Percentiles rank a stretch among this genome's conserved stretches.
phyloP scores from a whole-genome alignment of 768 basidiomycete species.

The Suillus weaverae region DNA sequence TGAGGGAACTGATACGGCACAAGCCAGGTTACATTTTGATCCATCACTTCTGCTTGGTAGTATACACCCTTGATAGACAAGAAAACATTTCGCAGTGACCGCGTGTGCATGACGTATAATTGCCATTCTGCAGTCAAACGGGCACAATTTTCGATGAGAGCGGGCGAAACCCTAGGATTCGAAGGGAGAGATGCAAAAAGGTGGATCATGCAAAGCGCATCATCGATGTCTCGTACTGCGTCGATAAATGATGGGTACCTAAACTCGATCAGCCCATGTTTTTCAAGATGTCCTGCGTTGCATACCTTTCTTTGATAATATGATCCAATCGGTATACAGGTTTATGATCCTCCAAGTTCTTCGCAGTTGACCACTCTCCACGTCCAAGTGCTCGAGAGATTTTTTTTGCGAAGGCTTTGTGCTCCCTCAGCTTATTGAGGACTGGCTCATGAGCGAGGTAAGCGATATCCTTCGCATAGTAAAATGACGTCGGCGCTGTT shows the following conservation, averaged over 20 bases:
- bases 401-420: constrained; percentile 98
- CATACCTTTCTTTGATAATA: constrained; percentile 94
- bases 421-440: constrained; percentile 88
- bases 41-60: constrained; percentile 94
- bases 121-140: constrained; percentile 96
- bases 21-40: constrained; percentile 92
- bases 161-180: constrained; percentile 75
- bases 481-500: constrained; percentile 95
- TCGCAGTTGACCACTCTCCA: constrained; percentile 93
- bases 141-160: constrained; percentile 87
- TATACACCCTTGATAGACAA: constrained; percentile 98
- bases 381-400: constrained; percentile 89
- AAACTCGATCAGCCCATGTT: constrained; percentile 13
- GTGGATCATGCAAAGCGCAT: constrained; percentile 93
- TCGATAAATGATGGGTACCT: constrained; percentile 98
- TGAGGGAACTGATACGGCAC: constrained; percentile 98
- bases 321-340: constrained; percentile 93
- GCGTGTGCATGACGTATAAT: constrained; percentile 88
- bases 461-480: constrained; percentile 97
- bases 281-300: background rate
- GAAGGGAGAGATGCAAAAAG: constrained; percentile 91
- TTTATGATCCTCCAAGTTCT: constrained; percentile 89
- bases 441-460: constrained; percentile 97
- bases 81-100: constrained; percentile 85
- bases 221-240: constrained; percentile 94